Evolutionary conservation across 176 grass and related monocot genomes (phyloP).

Genomic region (Secale cereale): DNA sequence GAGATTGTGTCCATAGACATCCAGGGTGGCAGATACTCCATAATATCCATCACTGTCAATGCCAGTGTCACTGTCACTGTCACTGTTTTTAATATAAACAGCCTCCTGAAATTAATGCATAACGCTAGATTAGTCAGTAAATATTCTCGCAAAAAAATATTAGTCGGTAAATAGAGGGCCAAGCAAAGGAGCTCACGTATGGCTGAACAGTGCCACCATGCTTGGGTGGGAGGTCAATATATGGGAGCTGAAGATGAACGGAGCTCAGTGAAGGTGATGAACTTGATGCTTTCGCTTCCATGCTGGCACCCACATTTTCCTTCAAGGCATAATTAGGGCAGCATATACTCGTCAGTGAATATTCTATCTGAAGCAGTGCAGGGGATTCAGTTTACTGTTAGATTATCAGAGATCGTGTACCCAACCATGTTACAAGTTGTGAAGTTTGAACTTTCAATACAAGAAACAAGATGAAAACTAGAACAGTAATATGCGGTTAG

Average conservation of each 20-base stretch:
- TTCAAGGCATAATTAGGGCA: background rate
- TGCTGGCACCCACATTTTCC: background rate
- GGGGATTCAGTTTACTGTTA: background rate
- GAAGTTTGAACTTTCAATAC: background rate
- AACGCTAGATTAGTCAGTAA: background rate
- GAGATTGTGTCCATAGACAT: background rate
- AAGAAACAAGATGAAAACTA: background rate
- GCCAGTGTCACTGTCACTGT: background rate
- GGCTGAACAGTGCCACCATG: background rate
- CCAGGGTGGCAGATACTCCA: background rate
- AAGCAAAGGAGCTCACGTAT: background rate
- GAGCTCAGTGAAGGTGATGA: background rate
- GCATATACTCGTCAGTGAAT: background rate
- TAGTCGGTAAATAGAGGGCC: background rate
- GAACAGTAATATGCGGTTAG: background rate
- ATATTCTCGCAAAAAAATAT: no score
- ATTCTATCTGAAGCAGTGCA: background rate
- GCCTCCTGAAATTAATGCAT: background rate
- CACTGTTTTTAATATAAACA: background rate
- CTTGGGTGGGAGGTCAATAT: background rate
- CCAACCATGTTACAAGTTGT: background rate
- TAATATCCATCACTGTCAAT: background rate
- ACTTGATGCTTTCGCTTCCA: background rate
- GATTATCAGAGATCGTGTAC: background rate
- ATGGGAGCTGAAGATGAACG: background rate